Base-by-base conservation (phyloP, 108 stramenopile species). In the Hondaea fermentalgiana region DNA sequence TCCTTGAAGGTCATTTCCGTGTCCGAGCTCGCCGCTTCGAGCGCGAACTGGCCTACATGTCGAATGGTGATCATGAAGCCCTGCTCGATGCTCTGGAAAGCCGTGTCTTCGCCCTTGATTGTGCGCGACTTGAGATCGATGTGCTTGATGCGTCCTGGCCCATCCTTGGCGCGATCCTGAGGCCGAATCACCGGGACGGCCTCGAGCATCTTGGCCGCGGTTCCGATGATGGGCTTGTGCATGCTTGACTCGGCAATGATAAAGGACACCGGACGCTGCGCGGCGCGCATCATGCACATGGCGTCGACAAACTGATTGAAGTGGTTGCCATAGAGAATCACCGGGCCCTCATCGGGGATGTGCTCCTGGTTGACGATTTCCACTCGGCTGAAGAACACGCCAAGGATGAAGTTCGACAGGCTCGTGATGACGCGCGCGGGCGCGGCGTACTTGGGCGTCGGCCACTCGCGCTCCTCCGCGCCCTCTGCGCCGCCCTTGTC, bases 171-270 rank as follows among this genome's bases (percentile, higher is more conserved):
- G 25, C 16, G 72, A 83, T 91, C 92, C 87, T 92, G 92, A 17
- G 92, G 92, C 2, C 92, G 90, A 21, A 89, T 47, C 10, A 93
- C 93, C 12, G 93, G 93, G 44, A 93, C 92, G 72, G 92, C 55
- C 25, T 92, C 92, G 43, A 92, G 53, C 28, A 87, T 83, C 87
- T 90, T 92, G 17, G 92, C 90, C 53, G 92, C 92, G n/a, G 55
- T 57, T 14, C 93, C 93, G 59, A 92, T 89, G 16, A 93, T 91
- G 16, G 59, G 57, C 43, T 59, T 91, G 49, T 93, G 90, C 72
- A 57, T 92, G 57, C 90, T 91, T 88, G 89, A 91, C 44, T 93
- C 92, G 23, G 93, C 93, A 59, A 93, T 92, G 14, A 93, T 57
- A 53, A 92, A 93, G 59, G 91, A 88, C n/a, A 93, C 92, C 49